Base-by-base conservation (phyloP, 2,329 filamentous ascomycete species). In the Colletotrichum camelliae region DNA sequence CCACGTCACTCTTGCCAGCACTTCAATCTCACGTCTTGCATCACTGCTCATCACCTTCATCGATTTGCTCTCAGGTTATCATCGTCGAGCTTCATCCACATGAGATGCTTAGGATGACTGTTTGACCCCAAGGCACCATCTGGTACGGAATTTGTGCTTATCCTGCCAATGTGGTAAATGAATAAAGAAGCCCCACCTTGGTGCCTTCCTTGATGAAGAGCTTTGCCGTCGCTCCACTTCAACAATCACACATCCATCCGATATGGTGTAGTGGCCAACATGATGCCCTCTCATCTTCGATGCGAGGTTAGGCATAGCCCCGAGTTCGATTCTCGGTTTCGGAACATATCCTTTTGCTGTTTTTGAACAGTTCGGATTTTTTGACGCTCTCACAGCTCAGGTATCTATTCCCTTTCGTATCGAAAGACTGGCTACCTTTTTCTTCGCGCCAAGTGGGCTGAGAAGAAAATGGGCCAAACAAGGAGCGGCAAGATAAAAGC, bases 241-340 rank as follows among this genome's bases (percentile, higher is more conserved):
- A 52, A 52, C 7, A 55, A 70, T 4, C 0, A 35, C 12, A 9
- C 6, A 12, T 62, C 67, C 57, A 18, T 70, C 67, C 67, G 67
- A 70, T 70, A 61, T 70, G 58, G 57, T 70, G 67, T 70, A 70
- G 67, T 70, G 67, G 67, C 57, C 57, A 70, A 70, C 39, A 70
- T 70, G 67, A 70, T 62, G 67, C 67, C 67, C 67, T 70, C 67
- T 62, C 67, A 70, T 69, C 8, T 2, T 13, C n/a, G 16, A 35
- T 62, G 67, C 58, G 67, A 35, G 67, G 67, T 55, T 62, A 70
- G 67, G 58, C 58, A 70, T 70, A 70, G 58, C 67, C 67, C 58
- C 67, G 67, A 70, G 57, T 70, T 70, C 57, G 58, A 62, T 70
- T 70, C 67, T 70, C 67, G 67, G 67, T 70, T 70, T 70, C 67